Base-by-base conservation (phyloP, 805 yeast species). In the Metschnikowia dekortorum region DNA sequence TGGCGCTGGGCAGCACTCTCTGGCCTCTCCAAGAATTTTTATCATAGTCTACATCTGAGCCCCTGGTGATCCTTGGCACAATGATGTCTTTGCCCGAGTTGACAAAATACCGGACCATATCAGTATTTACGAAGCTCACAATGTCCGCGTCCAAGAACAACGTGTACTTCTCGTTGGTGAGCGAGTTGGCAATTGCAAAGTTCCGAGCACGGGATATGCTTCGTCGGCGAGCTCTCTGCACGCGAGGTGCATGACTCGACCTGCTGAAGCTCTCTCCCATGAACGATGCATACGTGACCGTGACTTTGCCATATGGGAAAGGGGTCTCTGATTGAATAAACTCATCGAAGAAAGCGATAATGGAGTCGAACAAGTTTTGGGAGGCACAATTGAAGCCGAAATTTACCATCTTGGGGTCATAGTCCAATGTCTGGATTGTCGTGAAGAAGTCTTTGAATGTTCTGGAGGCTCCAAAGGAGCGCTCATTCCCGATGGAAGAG, bases 11-110 rank as follows among this genome's bases (percentile, higher is more conserved):
- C 32, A 47, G 61, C 6, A 65, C 64, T 51, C 77, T 60, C 38
- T 59, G 56, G 1, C 77, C 76, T n/a, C 61, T 55, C 77, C 77
- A 72, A 0, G 75, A 64, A 54, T 72, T 72, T 45, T 54, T 63
- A 53, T 73, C 77, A 51, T 71, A 72, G 50, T 73, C 77, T 8
- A 34, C 39, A 31, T 50, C 46, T 1, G 56, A 62, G 3, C 65
- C 67, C 32, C 59, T 57, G 18, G 57, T 52, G 6, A 72, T 57
- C 33, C 75, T 51, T 3, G 76, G 76, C 7, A 71, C 76, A 6
- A 69, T 56, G 11, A 73, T 69, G 49, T 71, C 76, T 32, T 60
- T 58, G 2, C 50, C 56, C 4, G 72, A 60, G 3, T 53, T 48
- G 13, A 71, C 55, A 48, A 71, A 70, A 31, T 59, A 57, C 11